Conservation (phyloP, 148 eudicot species). For the Amaranthus hypochondriacus region DNA sequence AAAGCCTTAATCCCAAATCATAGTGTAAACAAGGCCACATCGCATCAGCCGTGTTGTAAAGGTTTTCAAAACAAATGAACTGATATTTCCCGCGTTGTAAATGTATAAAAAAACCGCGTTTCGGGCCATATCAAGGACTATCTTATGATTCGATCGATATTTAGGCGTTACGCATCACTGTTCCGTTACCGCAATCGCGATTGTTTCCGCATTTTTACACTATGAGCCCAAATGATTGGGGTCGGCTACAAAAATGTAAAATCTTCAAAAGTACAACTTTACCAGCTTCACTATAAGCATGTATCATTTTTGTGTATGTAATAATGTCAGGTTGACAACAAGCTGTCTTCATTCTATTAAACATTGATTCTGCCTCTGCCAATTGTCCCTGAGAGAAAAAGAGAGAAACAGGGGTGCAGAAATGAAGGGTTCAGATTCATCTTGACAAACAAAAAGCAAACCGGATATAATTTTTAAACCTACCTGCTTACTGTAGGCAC, state of each 20-base stretch:
- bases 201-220: too few relatives aligned
- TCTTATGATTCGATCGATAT: too few relatives aligned
- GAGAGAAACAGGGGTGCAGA: background rate
- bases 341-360: conserved; percentile 49
- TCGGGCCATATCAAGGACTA: too few relatives aligned
- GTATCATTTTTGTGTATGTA: conserved; percentile 78
- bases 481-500: conserved; percentile 85
- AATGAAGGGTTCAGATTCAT: conserved; percentile 14
- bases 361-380: conserved; percentile 67
- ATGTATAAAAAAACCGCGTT: too few relatives aligned
- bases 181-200: too few relatives aligned
- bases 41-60: too few relatives aligned
- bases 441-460: conserved; percentile 10
- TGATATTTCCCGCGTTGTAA: too few relatives aligned
- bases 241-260: background rate
- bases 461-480: conserved; percentile 17
- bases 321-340: conserved; percentile 73
- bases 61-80: too few relatives aligned
- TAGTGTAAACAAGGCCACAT: too few relatives aligned
- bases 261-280: conserved; percentile 16
- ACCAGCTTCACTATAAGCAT: conserved; percentile 71
- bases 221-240: too few relatives aligned
- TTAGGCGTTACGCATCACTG: too few relatives aligned
- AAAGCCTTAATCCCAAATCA: too few relatives aligned
- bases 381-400: conserved; percentile 56